Evolutionary conservation across 2,329 filamentous ascomycete species (phyloP).

Genomic region (Purpureocillium lavendulum): DNA sequence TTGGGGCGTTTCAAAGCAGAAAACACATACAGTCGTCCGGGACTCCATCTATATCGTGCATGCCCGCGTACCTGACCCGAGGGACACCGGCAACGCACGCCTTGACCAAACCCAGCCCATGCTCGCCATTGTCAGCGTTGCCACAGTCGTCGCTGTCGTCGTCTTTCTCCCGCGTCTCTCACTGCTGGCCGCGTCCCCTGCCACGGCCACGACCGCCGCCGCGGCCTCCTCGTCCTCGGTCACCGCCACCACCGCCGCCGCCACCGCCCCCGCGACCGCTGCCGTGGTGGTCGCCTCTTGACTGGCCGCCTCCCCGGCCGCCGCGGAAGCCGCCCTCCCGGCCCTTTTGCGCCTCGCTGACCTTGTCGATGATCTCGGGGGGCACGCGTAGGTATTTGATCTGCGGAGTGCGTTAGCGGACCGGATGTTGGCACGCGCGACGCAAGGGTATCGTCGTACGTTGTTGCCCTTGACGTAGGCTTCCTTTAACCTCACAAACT

Average conservation of each 20-base stretch:
- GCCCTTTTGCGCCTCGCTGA: slow-evolving; percentile 83
- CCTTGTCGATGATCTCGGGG: slow-evolving; percentile 91
- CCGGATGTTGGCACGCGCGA: no score
- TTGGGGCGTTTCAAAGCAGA: background rate
- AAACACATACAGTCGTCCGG: background rate
- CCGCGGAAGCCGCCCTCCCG: slow-evolving; percentile 57
- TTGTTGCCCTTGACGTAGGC: slow-evolving; percentile 98
- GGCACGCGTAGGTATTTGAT: slow-evolving; percentile 97
- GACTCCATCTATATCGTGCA: background rate
- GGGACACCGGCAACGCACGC: no score
- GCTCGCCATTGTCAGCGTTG: no score
- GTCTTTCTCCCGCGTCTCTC: no score
- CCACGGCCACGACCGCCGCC: slow-evolving; percentile 27
- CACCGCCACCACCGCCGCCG: slow-evolving; percentile 42
- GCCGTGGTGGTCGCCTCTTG: slow-evolving; percentile 47
- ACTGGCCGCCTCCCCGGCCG: slow-evolving; percentile 46
- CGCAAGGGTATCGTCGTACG: slow-evolving; percentile 56
- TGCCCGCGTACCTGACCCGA: background rate
- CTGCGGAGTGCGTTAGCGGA: slow-evolving; percentile 44
- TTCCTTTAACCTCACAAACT: slow-evolving; percentile 85
- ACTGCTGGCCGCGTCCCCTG: slow-evolving; percentile 24
- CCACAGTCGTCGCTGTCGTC: no score
- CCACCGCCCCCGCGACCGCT: slow-evolving; percentile 40
- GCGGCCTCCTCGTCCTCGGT: slow-evolving; percentile 31
- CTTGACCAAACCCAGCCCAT: no score